phyloP scores from a whole-genome alignment of 306 rosid genomes.

The Acacia acuminata region DNA sequence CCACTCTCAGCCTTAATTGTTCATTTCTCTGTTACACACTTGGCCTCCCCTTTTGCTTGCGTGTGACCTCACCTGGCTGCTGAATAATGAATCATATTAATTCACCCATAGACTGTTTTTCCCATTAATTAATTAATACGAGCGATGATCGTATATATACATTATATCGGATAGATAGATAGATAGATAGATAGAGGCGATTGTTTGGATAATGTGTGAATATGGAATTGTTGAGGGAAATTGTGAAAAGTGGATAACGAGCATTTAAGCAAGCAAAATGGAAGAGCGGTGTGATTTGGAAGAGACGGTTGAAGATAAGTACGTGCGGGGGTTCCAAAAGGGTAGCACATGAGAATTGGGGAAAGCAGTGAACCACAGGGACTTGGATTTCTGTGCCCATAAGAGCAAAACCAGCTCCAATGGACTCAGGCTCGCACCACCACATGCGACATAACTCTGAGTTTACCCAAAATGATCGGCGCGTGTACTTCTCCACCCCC shows the following conservation, averaged over 20 bases:
- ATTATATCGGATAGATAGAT: too few species aligned
- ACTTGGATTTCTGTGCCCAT: constrained; percentile 9
- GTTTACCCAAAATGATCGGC: constrained; percentile 23
- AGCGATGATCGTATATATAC: too few species aligned
- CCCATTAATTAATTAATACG: too few species aligned
- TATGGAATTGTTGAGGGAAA: too few species aligned
- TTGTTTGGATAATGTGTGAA: constrained; percentile 22
- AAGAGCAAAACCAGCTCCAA: constrained; percentile 23
- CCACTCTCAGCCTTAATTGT: constrained; percentile 46
- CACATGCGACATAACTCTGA: constrained; percentile 26
- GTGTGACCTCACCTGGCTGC: constrained; percentile 52
- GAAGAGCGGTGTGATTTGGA: constrained; percentile 45
- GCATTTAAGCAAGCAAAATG: background rate
- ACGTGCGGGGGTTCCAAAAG: constrained; percentile 42
- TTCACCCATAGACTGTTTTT: too few species aligned
- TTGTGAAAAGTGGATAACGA: background rate
- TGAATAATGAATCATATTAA: too few species aligned
- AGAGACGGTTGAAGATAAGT: constrained; percentile 57
- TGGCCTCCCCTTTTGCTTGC: constrained; percentile 51
- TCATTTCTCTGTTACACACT: constrained; percentile 56
- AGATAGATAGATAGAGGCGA: background rate
- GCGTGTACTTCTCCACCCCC: background rate
- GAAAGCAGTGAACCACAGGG: constrained; percentile 8
- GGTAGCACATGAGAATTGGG: constrained; percentile 32
- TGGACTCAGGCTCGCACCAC: constrained; percentile 7